phyloP scores from a whole-genome alignment of 2,329 filamentous ascomycete genomes.

The Ceratocystis ficicola region DNA sequence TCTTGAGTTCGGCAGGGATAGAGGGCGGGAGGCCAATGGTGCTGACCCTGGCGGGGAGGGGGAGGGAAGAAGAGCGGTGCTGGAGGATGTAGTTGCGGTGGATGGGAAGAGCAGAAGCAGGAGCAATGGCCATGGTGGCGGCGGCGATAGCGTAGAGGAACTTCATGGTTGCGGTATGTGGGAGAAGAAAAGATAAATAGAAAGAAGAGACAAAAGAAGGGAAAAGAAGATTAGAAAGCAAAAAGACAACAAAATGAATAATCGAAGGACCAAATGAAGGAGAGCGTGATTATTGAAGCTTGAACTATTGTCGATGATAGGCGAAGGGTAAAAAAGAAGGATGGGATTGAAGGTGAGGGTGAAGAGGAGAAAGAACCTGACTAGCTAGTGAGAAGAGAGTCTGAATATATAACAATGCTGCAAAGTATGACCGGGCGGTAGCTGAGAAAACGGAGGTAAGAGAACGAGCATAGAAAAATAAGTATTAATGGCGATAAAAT shows the following conservation, averaged over 20 bases:
- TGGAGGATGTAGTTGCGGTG: background rate
- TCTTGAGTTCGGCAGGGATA: constrained; percentile 10
- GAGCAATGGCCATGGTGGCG: constrained; percentile 12
- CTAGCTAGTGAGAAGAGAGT: too few relatives aligned
- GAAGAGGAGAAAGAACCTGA: background rate
- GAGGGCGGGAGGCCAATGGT: constrained; percentile 18
- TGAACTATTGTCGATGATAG: background rate
- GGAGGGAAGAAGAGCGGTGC: background rate
- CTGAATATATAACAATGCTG: too few relatives aligned
- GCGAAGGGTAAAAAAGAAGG: background rate
- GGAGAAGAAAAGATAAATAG: background rate
- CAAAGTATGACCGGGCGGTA: background rate
- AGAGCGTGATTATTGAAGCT: background rate
- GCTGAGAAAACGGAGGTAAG: background rate
- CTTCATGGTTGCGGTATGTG: constrained; percentile 8
- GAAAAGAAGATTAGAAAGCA: background rate
- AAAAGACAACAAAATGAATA: constrained; percentile 8
- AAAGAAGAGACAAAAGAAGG: background rate
- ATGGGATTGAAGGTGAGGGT: background rate
- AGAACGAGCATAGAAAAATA: background rate
- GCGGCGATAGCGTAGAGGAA: constrained; percentile 14
- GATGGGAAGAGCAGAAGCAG: background rate
- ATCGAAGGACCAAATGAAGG: background rate
- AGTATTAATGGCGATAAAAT: background rate
- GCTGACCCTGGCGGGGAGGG: background rate